Conservation (phyloP, 306 rosid genomes). For the Lathyrus aphaca region DNA sequence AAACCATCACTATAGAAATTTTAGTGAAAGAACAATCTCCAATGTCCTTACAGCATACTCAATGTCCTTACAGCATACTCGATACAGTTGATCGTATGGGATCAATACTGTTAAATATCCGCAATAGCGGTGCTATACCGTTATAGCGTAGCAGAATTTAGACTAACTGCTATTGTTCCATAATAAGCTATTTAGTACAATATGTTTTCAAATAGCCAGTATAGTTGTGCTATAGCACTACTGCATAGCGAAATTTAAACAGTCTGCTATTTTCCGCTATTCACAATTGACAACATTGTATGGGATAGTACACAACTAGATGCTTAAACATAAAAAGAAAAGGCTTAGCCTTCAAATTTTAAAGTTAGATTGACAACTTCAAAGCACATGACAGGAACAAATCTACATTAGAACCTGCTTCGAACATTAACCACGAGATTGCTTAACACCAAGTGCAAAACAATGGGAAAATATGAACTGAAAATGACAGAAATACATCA, state of each 20-base stretch:
- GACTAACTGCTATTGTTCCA: too few relatives aligned
- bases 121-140: too few relatives aligned
- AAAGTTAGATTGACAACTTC: slow-evolving; percentile 7
- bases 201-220: too few relatives aligned
- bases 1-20: slow-evolving; percentile 20
- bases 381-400: slow-evolving; percentile 9
- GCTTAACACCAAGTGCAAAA: slow-evolving; percentile 21
- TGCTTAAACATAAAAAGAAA: slow-evolving; percentile 1
- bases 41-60: slow-evolving; percentile 1
- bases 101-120: neutral
- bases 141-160: too few relatives aligned
- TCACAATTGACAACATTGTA: neutral
- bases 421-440: slow-evolving; percentile 5
- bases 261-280: too few relatives aligned
- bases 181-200: too few relatives aligned
- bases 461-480: slow-evolving; percentile 4
- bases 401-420: slow-evolving; percentile 9
- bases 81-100: slow-evolving; percentile 2
- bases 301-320: slow-evolving; percentile 17
- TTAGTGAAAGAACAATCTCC: slow-evolving; percentile 24
- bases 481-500: slow-evolving; percentile 17
- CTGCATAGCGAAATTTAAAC: too few relatives aligned
- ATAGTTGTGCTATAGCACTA: too few relatives aligned
- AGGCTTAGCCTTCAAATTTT: slow-evolving; percentile 1
- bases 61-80: slow-evolving; percentile 3